A percentile compares a stretch with the other conserved stretches of the same genome.
Conservation (phyloP, 768 basidiomycete species). For the Lentinula boryana region DNA sequence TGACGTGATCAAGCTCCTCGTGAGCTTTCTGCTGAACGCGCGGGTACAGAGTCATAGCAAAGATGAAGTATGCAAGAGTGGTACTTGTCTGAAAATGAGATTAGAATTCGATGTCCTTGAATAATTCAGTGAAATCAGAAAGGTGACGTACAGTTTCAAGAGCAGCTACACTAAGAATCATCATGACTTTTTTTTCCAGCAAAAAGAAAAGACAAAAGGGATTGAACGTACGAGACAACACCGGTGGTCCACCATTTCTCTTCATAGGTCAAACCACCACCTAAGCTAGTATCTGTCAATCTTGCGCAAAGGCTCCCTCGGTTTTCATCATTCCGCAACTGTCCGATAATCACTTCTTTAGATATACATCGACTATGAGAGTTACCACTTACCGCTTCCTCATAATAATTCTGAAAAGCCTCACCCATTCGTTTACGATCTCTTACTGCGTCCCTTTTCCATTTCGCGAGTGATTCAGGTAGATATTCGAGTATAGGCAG, state of each 20-base stretch:
- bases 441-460: constrained; percentile 5
- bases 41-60: constrained; percentile 15
- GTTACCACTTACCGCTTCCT: not conserved
- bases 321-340: not conserved
- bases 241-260: constrained; percentile 8
- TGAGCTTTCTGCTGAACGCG: constrained; percentile 16
- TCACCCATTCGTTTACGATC: not conserved
- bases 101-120: not conserved
- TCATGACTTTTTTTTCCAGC: too few species aligned
- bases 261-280: not conserved
- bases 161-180: not conserved
- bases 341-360: not conserved
- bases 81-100: constrained; percentile 9
- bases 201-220: not conserved
- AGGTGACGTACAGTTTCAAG: not conserved
- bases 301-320: constrained; percentile 3
- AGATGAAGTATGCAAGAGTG: constrained; percentile 20
- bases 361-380: not conserved
- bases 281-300: not conserved
- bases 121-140: too few species aligned
- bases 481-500: constrained; percentile 23
- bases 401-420: not conserved
- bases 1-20: constrained; percentile 18
- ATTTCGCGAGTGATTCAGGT: constrained; percentile 16
- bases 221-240: constrained; percentile 4